A percentile compares a stretch with the other conserved stretches of the same genome.
These are phyloP conservation scores for Plasmopara viticola DNA, from an alignment of 352 stramenopile species.

Conservation along the genomic window DNA sequence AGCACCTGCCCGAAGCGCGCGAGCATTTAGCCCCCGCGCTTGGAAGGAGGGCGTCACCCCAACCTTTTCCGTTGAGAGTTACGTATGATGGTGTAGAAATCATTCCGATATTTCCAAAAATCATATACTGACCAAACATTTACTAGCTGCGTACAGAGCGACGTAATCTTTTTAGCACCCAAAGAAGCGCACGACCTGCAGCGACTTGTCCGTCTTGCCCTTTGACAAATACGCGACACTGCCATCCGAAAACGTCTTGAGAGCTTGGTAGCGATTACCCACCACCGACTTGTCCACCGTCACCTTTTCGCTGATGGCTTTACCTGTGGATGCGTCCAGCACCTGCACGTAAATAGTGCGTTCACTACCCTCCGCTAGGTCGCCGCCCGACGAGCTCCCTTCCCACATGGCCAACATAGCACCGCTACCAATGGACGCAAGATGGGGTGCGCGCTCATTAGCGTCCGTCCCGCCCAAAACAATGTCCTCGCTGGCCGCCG, in stretches of 20 bases:
- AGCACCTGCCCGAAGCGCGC: no score
- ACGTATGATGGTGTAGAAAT: no score
- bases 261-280: conserved; percentile 60
- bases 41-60: no score
- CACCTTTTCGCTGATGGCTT: conserved; percentile 37
- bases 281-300: conserved; percentile 36
- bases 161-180: conserved; percentile 23
- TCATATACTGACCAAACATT: no score
- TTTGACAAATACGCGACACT: conserved; percentile 50
- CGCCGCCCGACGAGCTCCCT: conserved; percentile 30
- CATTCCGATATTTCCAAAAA: no score
- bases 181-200: conserved; percentile 49
- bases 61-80: no score
- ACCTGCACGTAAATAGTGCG: conserved; percentile 51
- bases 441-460: no score
- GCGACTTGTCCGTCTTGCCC: conserved; percentile 27
- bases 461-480: no score
- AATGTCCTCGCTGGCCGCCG: no score
- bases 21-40: no score
- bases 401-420: conserved; percentile 43
- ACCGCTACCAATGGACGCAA: no score
- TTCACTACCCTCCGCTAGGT: conserved; percentile 21
- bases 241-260: conserved; percentile 45
- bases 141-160: no score
- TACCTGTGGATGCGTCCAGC: conserved; percentile 31